These are phyloP conservation scores for Pseudisothecium myosuroides DNA, from an alignment of 225 moss, liverwort and hornwort genomes.

Conservation along the genomic window DNA sequence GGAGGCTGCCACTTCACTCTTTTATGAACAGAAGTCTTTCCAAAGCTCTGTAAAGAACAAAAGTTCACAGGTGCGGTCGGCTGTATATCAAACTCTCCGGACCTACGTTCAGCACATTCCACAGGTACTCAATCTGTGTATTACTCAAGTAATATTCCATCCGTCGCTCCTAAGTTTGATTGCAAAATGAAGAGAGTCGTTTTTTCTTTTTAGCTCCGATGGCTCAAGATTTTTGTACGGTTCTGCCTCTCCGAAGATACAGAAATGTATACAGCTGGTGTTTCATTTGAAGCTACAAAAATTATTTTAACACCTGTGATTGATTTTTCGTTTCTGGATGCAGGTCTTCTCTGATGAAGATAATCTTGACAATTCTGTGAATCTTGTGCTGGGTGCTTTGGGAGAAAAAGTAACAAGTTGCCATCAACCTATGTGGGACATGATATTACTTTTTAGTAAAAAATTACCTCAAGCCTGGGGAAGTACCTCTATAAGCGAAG, in stretches of 20 bases:
- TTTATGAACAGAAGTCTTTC: slow-evolving; percentile 54
- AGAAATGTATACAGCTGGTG: not conserved
- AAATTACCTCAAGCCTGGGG: slow-evolving; percentile 79
- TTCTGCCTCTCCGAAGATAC: not conserved
- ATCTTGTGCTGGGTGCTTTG: slow-evolving; percentile 64
- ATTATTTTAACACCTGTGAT: not conserved
- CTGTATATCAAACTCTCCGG: slow-evolving; percentile 72
- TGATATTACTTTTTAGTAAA: slow-evolving; percentile 74
- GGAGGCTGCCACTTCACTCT: slow-evolving; percentile 57
- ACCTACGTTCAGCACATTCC: slow-evolving; percentile 80
- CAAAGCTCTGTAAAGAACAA: slow-evolving; percentile 54
- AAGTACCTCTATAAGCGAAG: slow-evolving; percentile 34
- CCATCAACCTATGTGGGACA: slow-evolving; percentile 99
- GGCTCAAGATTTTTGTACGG: not conserved
- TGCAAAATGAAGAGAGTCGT: not conserved
- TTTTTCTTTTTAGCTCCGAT: not conserved
- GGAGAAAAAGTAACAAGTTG: slow-evolving; percentile 67
- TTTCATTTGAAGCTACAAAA: not conserved
- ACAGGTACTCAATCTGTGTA: slow-evolving; percentile 19
- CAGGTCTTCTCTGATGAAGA: slow-evolving; percentile 58
- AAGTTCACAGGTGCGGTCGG: slow-evolving; percentile 81
- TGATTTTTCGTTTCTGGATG: not conserved
- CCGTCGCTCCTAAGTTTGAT: not conserved
- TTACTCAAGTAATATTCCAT: not conserved
- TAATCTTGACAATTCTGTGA: slow-evolving; percentile 56